Percentiles rank a stretch among this genome's conserved stretches.
These are phyloP conservation scores for Thecaphora frezii DNA, from an alignment of 1,284 basidiomycete species.

Conservation along the genomic window DNA sequence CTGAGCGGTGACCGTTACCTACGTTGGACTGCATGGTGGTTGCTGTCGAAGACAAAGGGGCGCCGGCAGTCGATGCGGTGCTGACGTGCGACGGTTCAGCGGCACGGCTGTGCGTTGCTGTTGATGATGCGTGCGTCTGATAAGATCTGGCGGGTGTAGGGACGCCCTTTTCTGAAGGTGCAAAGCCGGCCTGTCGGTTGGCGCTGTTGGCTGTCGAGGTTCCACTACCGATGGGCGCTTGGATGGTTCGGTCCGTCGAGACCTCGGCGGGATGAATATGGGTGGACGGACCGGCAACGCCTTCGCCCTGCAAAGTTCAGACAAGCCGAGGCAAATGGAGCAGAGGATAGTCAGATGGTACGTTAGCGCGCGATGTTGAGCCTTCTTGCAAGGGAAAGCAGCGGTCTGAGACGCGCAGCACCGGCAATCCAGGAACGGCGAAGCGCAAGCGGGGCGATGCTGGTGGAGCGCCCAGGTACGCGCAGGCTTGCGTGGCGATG, in stretches of 20 bases:
- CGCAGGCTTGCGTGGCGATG: too few relatives aligned
- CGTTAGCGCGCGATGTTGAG: too few relatives aligned
- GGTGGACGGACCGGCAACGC: conserved; percentile 18
- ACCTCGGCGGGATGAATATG: conserved; percentile 25
- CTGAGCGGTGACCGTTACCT: neutral
- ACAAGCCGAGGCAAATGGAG: too few relatives aligned
- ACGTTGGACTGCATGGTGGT: conserved; percentile 6
- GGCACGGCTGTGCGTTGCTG: neutral
- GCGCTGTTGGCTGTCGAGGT: conserved; percentile 4
- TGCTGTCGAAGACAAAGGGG: conserved; percentile 20
- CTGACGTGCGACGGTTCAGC: conserved; percentile 2
- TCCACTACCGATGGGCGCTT: conserved; percentile 9
- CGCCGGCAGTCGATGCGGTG: conserved; percentile 4
- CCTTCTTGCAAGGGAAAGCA: too few relatives aligned
- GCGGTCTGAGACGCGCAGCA: too few relatives aligned
- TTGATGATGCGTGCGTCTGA: conserved; percentile 21
- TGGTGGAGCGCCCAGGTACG: too few relatives aligned
- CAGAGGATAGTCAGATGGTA: too few relatives aligned
- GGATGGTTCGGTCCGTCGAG: conserved; percentile 7
- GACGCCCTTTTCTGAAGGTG: conserved; percentile 20
- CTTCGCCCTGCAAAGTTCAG: conserved; percentile 25
- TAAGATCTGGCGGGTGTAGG: conserved; percentile 24
- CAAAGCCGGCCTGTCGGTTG: conserved; percentile 15
- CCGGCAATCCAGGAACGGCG: too few relatives aligned
- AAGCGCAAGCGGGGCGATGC: too few relatives aligned